Percentiles rank a stretch among this genome's conserved stretches.
phyloP scores from a whole-genome alignment of 2,329 filamentous ascomycete genomes.

The Cordyceps cateniannulata region DNA sequence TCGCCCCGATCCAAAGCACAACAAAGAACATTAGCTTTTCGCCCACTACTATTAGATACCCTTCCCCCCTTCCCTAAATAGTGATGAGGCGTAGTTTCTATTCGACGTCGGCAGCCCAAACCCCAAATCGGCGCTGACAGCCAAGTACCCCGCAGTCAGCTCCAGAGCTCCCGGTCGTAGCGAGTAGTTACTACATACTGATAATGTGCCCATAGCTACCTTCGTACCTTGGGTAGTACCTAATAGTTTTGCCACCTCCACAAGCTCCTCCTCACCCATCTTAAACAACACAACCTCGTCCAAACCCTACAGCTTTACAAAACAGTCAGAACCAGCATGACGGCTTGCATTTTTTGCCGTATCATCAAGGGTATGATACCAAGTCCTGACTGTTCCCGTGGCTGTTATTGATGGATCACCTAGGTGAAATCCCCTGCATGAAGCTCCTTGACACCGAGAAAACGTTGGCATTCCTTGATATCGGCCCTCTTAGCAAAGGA shows the following conservation, averaged over 20 bases:
- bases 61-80: no score
- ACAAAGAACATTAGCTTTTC: background rate
- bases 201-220: no score
- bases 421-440: slow-evolving; percentile 92
- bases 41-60: no score
- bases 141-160: slow-evolving; percentile 3
- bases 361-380: slow-evolving; percentile 74
- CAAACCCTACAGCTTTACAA: background rate
- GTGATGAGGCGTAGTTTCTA: no score
- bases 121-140: no score
- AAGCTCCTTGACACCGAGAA: slow-evolving; percentile 95
- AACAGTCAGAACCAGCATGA: slow-evolving; percentile 14
- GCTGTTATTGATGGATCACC: slow-evolving; percentile 4
- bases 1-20: no score
- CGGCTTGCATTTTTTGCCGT: slow-evolving; percentile 88
- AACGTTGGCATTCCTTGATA: slow-evolving; percentile 92
- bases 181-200: no score
- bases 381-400: background rate
- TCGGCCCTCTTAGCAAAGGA: slow-evolving; percentile 79
- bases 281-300: background rate
- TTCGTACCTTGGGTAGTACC: no score
- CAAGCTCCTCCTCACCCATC: background rate
- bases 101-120: no score
- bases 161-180: no score
- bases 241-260: slow-evolving; percentile 9